These are phyloP conservation scores for Pneumocystis oryctolagi DNA, from an alignment of 1,139 yeast species.

Conservation along the genomic window DNA sequence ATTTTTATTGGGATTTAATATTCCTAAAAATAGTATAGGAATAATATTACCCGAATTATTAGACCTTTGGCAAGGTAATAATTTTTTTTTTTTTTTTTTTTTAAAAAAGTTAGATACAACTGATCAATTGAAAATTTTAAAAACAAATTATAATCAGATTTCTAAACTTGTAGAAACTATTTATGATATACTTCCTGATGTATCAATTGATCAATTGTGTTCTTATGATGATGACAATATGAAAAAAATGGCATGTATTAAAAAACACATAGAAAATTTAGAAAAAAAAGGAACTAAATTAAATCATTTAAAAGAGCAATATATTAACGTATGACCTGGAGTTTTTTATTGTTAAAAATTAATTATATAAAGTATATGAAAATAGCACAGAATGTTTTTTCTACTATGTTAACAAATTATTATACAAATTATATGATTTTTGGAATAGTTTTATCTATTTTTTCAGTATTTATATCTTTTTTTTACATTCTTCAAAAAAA, in stretches of 20 bases:
- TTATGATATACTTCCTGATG: background rate
- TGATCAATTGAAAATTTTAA: background rate
- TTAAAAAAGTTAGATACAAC: constrained; percentile 39
- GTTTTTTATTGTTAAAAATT: constrained; percentile 1
- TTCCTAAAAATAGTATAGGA: constrained; percentile 79
- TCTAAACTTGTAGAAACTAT: background rate
- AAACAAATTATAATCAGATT: background rate
- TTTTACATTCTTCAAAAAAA: constrained; percentile 6
- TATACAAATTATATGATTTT: constrained; percentile 35
- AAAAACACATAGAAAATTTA: background rate
- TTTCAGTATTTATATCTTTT: constrained; percentile 5
- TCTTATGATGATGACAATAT: background rate
- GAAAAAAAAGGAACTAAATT: constrained; percentile 1
- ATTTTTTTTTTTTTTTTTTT: constrained; percentile 32
- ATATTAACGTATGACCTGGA: background rate
- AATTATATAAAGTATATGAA: constrained; percentile 30
- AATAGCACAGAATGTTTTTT: constrained; percentile 39
- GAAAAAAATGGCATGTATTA: background rate
- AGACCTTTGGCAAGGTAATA: constrained; percentile 16
- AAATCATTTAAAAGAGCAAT: background rate
- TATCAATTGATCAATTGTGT: background rate
- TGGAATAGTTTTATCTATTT: constrained; percentile 30
- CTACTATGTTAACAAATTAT: constrained; percentile 63
- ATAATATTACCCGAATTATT: constrained; percentile 41
- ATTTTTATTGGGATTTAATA: constrained; percentile 56